Percentiles rank a stretch among this genome's conserved stretches.
Conservation (phyloP, 495 filamentous ascomycete genomes). For the Xylona heveae region DNA sequence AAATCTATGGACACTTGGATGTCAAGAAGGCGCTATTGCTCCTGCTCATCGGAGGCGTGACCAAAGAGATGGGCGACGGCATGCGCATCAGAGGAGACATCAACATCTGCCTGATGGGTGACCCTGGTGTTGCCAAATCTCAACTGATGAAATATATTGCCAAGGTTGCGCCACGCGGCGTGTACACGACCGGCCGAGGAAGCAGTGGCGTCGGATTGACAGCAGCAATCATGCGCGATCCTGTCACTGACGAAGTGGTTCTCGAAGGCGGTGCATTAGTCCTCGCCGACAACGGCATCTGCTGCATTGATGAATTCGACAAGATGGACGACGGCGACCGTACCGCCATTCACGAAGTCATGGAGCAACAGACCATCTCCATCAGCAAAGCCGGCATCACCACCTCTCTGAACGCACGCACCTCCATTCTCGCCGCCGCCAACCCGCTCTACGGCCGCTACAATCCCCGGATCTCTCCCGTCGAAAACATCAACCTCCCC, state of each 20-base stretch:
- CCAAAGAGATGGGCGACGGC: slow-evolving; percentile 90
- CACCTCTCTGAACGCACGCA: slow-evolving; percentile 86
- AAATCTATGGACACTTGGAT: slow-evolving; percentile 90
- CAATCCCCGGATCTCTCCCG: slow-evolving; percentile 87
- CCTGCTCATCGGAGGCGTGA: slow-evolving; percentile 87
- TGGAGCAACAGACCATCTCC: slow-evolving; percentile 98
- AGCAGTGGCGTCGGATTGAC: slow-evolving; percentile 94
- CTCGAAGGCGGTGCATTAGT: slow-evolving; percentile 92
- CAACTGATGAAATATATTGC: slow-evolving; percentile 95
- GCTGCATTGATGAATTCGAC: slow-evolving; percentile 99
- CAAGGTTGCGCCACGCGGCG: slow-evolving; percentile 89
- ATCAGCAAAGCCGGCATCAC: slow-evolving; percentile 97
- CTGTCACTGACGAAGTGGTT: slow-evolving; percentile 97
- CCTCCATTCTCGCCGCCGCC: slow-evolving; percentile 91
- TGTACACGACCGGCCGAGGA: slow-evolving; percentile 93
- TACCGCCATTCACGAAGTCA: slow-evolving; percentile 97
- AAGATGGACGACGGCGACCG: slow-evolving; percentile 97
- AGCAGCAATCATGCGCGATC: slow-evolving; percentile 94
- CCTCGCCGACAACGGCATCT: slow-evolving; percentile 92
- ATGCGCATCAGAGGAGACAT: slow-evolving; percentile 98
- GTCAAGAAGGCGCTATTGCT: slow-evolving; percentile 95
- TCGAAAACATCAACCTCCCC: slow-evolving; percentile 97
- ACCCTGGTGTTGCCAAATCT: slow-evolving; percentile 97
- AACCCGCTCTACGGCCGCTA: slow-evolving; percentile 97
- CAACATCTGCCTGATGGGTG: slow-evolving; percentile 97